Evolutionary conservation across 192 early-diverging fungal genomes (phyloP).

Genomic region (Umbelopsis ramanniana): DNA sequence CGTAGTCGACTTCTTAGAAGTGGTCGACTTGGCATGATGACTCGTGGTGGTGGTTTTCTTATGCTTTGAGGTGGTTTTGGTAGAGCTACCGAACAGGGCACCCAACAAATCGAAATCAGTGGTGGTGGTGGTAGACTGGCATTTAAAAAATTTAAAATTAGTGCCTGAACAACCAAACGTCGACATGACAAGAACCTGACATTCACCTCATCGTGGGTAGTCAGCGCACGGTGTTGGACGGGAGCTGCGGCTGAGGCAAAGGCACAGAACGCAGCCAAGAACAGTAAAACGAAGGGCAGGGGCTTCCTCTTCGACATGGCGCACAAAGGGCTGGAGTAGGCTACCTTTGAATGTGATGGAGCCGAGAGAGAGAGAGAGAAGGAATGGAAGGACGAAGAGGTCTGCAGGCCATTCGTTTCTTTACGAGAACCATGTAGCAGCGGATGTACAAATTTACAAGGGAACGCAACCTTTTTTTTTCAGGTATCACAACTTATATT

Average conservation of each 20-base stretch:
- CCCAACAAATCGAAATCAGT: neutral
- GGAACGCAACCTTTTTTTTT: conserved; percentile 3
- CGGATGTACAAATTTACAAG: conserved; percentile 4
- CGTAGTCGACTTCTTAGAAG: neutral
- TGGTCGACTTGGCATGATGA: neutral
- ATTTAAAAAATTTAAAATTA: neutral
- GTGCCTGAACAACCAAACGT: no score
- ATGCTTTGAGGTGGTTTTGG: neutral
- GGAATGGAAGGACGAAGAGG: neutral
- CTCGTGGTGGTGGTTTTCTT: neutral
- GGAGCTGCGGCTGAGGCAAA: neutral
- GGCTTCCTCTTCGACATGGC: conserved; percentile 20
- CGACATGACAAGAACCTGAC: neutral
- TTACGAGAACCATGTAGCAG: neutral
- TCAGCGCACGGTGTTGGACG: neutral
- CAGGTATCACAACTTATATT: conserved; percentile 21
- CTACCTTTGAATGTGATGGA: neutral
- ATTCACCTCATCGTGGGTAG: neutral
- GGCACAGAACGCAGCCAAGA: neutral
- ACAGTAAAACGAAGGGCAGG: conserved; percentile 14
- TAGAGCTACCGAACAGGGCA: neutral
- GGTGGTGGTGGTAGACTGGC: neutral
- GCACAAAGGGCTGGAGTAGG: neutral
- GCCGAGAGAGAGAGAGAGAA: neutral
- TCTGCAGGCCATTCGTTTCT: neutral